These are phyloP conservation scores for Komagataella mondaviorum DNA, from an alignment of 805 yeast genomes.

Conservation along the genomic window DNA sequence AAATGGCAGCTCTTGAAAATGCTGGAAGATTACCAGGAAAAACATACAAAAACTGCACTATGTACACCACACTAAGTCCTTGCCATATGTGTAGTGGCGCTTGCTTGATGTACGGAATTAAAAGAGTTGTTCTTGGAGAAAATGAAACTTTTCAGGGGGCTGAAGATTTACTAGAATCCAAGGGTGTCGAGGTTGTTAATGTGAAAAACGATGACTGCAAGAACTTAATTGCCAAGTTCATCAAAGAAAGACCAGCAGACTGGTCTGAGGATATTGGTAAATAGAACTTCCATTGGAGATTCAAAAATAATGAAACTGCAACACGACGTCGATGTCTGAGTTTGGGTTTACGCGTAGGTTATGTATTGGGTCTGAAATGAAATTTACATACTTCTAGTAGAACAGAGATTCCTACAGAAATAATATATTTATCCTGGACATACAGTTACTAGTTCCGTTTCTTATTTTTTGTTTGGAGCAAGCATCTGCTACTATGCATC, in stretches of 20 bases:
- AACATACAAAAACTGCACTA: constrained; percentile 71
- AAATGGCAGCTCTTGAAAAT: constrained; percentile 76
- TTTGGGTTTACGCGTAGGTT: neutral
- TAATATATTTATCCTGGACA: neutral
- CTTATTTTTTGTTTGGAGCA: neutral
- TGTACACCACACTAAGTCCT: constrained; percentile 88
- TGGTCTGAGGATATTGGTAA: constrained; percentile 78
- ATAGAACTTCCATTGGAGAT: constrained; percentile 3
- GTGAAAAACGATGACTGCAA: constrained; percentile 48
- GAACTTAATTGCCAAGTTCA: constrained; percentile 65
- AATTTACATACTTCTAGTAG: neutral
- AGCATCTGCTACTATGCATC: neutral
- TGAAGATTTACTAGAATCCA: constrained; percentile 52
- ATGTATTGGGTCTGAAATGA: neutral
- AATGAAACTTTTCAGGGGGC: constrained; percentile 75
- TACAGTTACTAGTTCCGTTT: no score
- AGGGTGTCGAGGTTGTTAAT: constrained; percentile 66
- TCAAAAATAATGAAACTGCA: neutral
- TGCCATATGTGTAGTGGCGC: constrained; percentile 96
- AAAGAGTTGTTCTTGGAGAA: constrained; percentile 83
- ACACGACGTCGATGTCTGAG: neutral
- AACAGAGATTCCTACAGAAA: neutral
- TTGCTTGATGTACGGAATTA: constrained; percentile 75
- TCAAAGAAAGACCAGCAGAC: constrained; percentile 59
- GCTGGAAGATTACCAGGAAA: constrained; percentile 82